phyloP scores from a whole-genome alignment of 176 grass and related monocot genomes.

The Juncus inflexus region DNA sequence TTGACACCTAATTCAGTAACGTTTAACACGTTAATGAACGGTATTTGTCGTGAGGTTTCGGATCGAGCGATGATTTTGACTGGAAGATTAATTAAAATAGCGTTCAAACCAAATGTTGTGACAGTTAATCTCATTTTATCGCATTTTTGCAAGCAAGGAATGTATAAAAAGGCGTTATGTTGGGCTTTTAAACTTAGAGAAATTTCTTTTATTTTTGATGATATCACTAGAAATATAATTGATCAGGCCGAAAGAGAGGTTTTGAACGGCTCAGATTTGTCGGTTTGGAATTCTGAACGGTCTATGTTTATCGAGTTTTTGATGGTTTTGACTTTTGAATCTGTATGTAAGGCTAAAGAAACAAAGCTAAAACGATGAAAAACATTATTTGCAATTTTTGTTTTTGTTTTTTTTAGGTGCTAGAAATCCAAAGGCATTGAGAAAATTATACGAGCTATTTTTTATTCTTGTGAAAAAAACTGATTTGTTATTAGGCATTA shows the following conservation, averaged over 20 bases:
- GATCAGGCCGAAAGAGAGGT: conserved; percentile 58
- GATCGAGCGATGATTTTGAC: conserved; percentile 83
- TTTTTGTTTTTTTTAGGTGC: too few relatives aligned
- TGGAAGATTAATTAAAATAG: conserved; percentile 79
- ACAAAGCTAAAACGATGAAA: too few relatives aligned
- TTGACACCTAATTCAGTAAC: conserved; percentile 58
- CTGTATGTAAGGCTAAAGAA: conserved; percentile 13
- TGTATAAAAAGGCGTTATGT: conserved; percentile 52
- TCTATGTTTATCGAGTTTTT: conserved; percentile 25
- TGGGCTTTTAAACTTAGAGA: conserved; percentile 77
- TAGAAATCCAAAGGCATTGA: too few relatives aligned
- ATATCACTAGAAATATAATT: conserved; percentile 75
- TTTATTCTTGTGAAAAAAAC: too few relatives aligned
- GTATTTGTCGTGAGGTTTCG: conserved; percentile 70
- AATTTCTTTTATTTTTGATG: conserved; percentile 75
- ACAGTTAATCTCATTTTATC: conserved; percentile 86
- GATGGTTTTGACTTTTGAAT: conserved; percentile 19
- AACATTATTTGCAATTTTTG: too few relatives aligned
- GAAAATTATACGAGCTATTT: too few relatives aligned
- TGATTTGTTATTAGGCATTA: too few relatives aligned
- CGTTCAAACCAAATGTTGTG: conserved; percentile 67
- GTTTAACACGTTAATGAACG: conserved; percentile 81
- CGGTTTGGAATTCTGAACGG: conserved; percentile 12
- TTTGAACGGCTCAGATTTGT: not conserved
- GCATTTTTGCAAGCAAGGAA: conserved; percentile 92